These are phyloP conservation scores for Penstemon barbatus DNA, from an alignment of 257 asterid genomes.

Conservation along the genomic window DNA sequence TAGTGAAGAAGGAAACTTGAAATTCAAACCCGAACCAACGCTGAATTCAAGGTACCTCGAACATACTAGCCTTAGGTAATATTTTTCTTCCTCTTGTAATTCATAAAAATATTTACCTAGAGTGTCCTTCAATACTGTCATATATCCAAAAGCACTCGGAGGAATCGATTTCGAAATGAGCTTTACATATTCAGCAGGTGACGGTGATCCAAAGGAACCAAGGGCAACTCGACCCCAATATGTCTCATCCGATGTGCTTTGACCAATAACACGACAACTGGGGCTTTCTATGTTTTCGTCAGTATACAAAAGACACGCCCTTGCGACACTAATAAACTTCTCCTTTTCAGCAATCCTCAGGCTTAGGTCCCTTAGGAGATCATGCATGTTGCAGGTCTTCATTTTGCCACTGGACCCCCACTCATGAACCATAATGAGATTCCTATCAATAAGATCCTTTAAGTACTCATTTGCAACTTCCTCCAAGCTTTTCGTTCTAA, in stretches of 20 bases:
- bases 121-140: conserved; percentile 5
- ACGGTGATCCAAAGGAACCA: too few species aligned
- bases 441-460: background rate
- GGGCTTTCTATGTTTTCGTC: background rate
- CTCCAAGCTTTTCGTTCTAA: conserved; percentile 5
- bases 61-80: background rate
- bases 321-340: background rate
- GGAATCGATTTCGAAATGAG: background rate
- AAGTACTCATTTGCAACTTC: background rate
- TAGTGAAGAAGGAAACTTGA: background rate
- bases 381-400: conserved; percentile 8
- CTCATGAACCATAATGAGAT: background rate
- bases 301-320: background rate
- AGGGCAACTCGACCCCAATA: too few species aligned
- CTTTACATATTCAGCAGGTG: background rate
- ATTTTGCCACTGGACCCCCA: background rate
- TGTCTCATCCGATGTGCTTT: too few species aligned
- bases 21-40: background rate
- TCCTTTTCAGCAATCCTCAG: conserved; percentile 8
- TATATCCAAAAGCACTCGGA: background rate
- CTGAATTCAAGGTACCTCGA: background rate
- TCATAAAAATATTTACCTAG: background rate
- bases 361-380: conserved; percentile 10
- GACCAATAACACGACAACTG: too few species aligned
- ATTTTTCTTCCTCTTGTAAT: background rate